A percentile compares a stretch with the other conserved stretches of the same genome.
Conservation (phyloP, 2,329 filamentous ascomycete species). For the Sclerotinia nivalis region DNA sequence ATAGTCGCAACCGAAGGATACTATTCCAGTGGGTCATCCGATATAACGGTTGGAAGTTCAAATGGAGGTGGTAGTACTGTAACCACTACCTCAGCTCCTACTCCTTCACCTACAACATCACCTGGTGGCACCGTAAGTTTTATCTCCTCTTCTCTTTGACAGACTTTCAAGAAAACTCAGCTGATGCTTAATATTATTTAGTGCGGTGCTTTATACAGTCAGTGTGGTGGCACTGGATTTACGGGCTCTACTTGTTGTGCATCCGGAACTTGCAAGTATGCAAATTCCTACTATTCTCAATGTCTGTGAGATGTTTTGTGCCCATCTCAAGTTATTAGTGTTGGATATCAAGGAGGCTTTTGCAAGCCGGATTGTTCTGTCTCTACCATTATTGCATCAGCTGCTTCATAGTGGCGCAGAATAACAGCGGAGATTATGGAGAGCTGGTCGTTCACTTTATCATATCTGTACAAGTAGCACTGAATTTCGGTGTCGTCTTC, state of each 20-base stretch:
- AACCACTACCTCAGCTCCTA: neutral
- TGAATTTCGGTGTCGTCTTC: neutral
- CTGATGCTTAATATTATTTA: neutral
- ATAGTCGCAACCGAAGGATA: slow-evolving; percentile 45
- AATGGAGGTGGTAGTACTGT: neutral
- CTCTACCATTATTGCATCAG: too few relatives aligned
- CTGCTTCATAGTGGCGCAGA: neutral
- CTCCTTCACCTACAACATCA: neutral
- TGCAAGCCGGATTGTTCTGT: neutral
- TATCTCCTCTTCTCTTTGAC: neutral
- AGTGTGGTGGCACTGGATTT: slow-evolving; percentile 21
- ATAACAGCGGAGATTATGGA: neutral
- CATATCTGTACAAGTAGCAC: neutral
- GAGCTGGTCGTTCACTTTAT: neutral
- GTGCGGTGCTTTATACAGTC: slow-evolving; percentile 21
- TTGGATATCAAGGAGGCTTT: neutral
- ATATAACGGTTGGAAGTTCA: slow-evolving; percentile 25
- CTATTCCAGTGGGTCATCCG: slow-evolving; percentile 24
- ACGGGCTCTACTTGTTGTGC: slow-evolving; percentile 19
- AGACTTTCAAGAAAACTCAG: neutral
- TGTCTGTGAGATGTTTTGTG: slow-evolving; percentile 17
- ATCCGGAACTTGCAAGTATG: slow-evolving; percentile 13
- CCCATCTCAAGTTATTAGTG: neutral
- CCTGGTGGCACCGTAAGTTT: slow-evolving; percentile 7
- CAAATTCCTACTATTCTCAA: slow-evolving; percentile 22